A percentile compares a stretch with the other conserved stretches of the same genome.
Conservation (phyloP, 129 eudicot genomes). For the Flaveria trinervia region DNA sequence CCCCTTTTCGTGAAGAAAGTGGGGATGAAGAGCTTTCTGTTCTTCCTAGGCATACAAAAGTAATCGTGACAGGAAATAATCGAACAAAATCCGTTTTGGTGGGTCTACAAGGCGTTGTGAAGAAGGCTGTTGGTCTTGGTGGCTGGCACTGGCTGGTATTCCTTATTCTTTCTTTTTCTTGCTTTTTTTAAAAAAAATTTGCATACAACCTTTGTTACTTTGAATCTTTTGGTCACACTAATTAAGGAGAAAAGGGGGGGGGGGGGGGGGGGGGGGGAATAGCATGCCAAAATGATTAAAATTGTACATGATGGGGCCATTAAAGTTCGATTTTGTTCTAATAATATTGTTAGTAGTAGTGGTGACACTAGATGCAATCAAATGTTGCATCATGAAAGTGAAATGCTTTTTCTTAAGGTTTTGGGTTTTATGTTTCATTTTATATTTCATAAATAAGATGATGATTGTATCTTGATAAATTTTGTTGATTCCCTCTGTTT, state of each 20-base stretch:
- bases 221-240: slow-evolving; percentile 36
- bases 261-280: slow-evolving; percentile 10
- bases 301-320: slow-evolving; percentile 42
- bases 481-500: neutral
- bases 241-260: slow-evolving; percentile 28
- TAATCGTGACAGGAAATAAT: slow-evolving; percentile 73
- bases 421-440: slow-evolving; percentile 13
- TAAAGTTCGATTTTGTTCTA: slow-evolving; percentile 32
- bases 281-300: slow-evolving; percentile 40
- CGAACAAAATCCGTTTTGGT: slow-evolving; percentile 39
- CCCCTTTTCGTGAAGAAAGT: slow-evolving; percentile 86
- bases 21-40: slow-evolving; percentile 58
- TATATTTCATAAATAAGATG: neutral
- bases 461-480: slow-evolving; percentile 4
- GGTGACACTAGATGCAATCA: slow-evolving; percentile 41
- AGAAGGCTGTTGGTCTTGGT: slow-evolving; percentile 81
- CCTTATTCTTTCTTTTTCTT: slow-evolving; percentile 24
- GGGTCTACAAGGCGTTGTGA: slow-evolving; percentile 73
- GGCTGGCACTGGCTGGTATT: slow-evolving; percentile 92
- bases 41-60: slow-evolving; percentile 67
- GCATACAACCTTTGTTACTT: slow-evolving; percentile 26
- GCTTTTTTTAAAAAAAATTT: slow-evolving; percentile 10
- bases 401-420: slow-evolving; percentile 28
- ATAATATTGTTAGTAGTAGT: slow-evolving; percentile 36
- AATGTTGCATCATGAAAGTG: slow-evolving; percentile 32